Evolutionary conservation across 2,329 filamentous ascomycete species (phyloP), one percentile per base, ranked within the genome.

Genomic region (Chaetomium olivaceum): DNA sequence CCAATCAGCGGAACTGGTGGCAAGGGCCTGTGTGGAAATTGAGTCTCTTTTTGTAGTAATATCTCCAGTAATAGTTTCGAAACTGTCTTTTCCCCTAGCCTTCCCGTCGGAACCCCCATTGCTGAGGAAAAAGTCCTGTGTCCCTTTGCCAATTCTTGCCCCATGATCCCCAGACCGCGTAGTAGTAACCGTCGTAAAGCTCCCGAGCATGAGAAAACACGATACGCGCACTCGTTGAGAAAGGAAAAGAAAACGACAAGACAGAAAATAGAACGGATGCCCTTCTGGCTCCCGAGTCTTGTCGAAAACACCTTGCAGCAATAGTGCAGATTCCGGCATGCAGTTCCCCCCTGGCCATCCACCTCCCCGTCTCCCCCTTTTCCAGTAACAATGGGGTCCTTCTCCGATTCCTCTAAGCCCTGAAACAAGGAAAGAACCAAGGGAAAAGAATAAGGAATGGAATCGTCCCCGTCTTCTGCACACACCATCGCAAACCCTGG

Each of bases 71-170:
- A 48, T 51, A 60, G 2, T 19, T 19, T 43, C 16, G 16, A 21
- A 58, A n/a, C 25, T 36, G 25, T 14, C 19, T 64, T 65, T 36
- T 54, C 12, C 12, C 43, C 27, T 50, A 25, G 11, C 33, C 14
- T 31, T 43, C 48, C 52, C 33, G 19, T 58, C 51, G 33, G 11
- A 63, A 54, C 59, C 56, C 62, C 62, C 66, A 67, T 65, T 64
- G 62, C 66, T 67, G 66, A 56, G 56, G 62, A 54, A 61, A 67
- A 67, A 67, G 66, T 65, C 62, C 66, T 63, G 59, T 67, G 55
- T 33, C 51, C 62, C 60, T 67, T 67, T 67, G 55, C 62, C 56
- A 8, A n/a, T 31, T 63, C 60, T 65, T 63, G 36, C 29, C n/a
- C n/a, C 43, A 19, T 33, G 27, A 29, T 39, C 23, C 57, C 56